Evolutionary conservation across 2,329 filamentous ascomycete genomes (phyloP).

Genomic region (Ophiostoma sp.): DNA sequence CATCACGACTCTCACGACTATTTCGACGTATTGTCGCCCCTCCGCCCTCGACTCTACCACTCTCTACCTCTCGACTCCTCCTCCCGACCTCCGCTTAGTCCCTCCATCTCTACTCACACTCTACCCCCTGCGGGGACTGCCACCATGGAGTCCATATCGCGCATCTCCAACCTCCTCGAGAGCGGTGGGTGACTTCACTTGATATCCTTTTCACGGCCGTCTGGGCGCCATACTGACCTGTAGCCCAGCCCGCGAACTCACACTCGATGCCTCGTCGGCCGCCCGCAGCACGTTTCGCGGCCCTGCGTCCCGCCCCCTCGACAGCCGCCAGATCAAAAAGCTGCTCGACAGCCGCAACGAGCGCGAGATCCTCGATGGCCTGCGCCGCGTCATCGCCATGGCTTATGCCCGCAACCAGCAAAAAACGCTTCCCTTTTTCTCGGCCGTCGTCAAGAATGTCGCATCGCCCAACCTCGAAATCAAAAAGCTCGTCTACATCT

Average conservation of each 20-base stretch:
- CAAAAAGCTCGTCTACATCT: constrained; percentile 98
- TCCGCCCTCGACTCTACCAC: neutral
- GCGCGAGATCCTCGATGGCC: constrained; percentile 83
- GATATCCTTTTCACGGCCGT: no score
- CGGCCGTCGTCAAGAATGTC: constrained; percentile 96
- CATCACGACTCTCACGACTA: neutral
- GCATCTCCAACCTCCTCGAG: constrained; percentile 90
- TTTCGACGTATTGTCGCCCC: neutral
- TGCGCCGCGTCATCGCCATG: constrained; percentile 90
- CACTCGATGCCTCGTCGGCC: constrained; percentile 90
- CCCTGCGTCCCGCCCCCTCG: constrained; percentile 53
- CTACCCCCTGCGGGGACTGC: neutral
- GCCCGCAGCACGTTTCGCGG: constrained; percentile 64
- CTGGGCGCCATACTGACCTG: neutral
- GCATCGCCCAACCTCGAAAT: constrained; percentile 90
- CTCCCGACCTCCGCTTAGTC: no score
- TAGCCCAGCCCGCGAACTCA: constrained; percentile 79
- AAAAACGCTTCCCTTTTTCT: constrained; percentile 87
- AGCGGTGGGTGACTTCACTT: constrained; percentile 60
- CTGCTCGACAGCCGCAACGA: constrained; percentile 91
- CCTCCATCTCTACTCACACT: neutral
- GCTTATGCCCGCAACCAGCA: constrained; percentile 67
- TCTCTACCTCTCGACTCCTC: neutral
- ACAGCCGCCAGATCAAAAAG: constrained; percentile 84
- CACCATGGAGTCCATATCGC: constrained; percentile 94